Conservation (phyloP, 108 stramenopile species). For the Skeletonema tropicum region DNA sequence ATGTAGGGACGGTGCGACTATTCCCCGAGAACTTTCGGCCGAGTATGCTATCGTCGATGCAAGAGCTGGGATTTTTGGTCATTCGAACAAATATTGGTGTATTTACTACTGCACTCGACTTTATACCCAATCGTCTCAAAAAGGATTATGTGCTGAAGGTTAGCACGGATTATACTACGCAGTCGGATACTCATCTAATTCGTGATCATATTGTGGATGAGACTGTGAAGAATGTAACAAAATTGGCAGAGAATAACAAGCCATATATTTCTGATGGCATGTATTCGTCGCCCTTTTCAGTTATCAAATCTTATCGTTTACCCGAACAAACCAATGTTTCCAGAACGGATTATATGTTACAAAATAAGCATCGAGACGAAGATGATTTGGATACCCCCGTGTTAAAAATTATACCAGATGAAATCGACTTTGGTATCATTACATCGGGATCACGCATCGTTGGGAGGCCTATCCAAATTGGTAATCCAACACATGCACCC, state of each 20-base stretch:
- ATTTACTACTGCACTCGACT: slow-evolving; percentile 59
- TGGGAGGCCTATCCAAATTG: slow-evolving; percentile 34
- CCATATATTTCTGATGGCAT: neutral
- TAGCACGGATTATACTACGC: slow-evolving; percentile 15
- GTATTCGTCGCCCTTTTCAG: neutral
- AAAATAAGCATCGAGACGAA: neutral
- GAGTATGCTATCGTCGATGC: slow-evolving; percentile 27
- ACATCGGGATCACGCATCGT: slow-evolving; percentile 36
- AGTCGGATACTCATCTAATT: slow-evolving; percentile 25
- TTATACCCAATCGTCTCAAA: slow-evolving; percentile 31
- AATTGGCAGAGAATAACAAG: neutral
- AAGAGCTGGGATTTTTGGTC: slow-evolving; percentile 58
- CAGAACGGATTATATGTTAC: neutral
- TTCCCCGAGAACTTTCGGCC: slow-evolving; percentile 45
- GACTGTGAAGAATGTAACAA: neutral
- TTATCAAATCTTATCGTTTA: slow-evolving; percentile 22
- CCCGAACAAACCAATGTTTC: neutral
- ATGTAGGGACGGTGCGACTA: slow-evolving; percentile 51
- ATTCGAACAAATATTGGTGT: slow-evolving; percentile 54
- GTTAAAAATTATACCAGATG: slow-evolving; percentile 34
- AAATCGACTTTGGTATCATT: slow-evolving; percentile 55
- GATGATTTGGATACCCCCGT: slow-evolving; percentile 20
- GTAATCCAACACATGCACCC: slow-evolving; percentile 35
- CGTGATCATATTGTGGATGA: slow-evolving; percentile 15
- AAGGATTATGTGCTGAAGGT: slow-evolving; percentile 23